Evolutionary conservation across 2,329 filamentous ascomycete genomes (phyloP).

Genomic region (Boeremia exigua): DNA sequence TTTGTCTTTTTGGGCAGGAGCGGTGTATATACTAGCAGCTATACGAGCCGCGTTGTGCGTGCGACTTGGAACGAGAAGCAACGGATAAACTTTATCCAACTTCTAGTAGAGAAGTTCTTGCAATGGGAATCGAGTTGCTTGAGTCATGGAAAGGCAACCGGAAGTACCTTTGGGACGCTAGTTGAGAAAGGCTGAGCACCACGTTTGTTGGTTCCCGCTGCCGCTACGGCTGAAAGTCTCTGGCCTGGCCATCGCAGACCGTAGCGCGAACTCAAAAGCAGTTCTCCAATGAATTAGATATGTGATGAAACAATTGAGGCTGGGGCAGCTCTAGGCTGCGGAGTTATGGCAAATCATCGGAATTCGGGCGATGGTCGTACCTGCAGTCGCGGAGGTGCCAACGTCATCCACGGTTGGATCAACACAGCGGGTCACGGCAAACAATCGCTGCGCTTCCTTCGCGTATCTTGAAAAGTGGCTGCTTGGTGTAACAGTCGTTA

Average conservation of each 20-base stretch:
- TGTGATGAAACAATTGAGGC: constrained; percentile 1
- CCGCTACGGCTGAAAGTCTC: constrained; percentile 1
- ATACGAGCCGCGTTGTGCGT: not conserved
- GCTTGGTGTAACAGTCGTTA: not conserved
- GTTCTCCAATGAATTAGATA: not conserved
- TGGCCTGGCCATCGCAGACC: not conserved
- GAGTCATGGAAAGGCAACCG: not conserved
- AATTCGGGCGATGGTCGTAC: not conserved
- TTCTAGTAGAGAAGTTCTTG: not conserved
- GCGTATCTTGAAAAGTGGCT: not conserved
- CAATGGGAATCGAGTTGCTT: not conserved
- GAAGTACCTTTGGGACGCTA: not conserved
- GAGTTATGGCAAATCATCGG: not conserved
- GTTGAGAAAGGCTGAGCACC: not conserved
- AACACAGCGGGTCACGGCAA: not conserved
- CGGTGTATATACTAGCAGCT: not conserved
- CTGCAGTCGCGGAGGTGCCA: not conserved
- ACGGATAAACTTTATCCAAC: not conserved
- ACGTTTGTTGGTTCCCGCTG: not conserved
- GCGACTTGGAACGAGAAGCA: not conserved
- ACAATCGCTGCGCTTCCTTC: not conserved
- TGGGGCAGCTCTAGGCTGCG: not conserved
- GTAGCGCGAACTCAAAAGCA: not conserved
- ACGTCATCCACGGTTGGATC: not conserved
- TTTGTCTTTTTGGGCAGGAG: not conserved